Percentiles rank a stretch among this genome's conserved stretches.
Conservation (phyloP, 768 basidiomycete species). For the Kondoa malvinella region DNA sequence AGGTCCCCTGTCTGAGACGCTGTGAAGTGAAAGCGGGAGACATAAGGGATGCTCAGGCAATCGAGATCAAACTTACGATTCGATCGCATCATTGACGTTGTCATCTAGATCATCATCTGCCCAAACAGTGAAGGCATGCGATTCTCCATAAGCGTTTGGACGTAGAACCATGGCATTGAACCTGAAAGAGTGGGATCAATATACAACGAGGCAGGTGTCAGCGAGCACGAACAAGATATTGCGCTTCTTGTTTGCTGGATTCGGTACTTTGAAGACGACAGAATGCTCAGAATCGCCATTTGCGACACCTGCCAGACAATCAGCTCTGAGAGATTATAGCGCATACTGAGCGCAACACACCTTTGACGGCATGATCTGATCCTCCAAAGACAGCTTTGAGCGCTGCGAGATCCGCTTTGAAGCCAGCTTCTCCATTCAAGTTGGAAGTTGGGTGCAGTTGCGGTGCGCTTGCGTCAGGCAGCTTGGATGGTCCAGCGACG, state of each 20-base stretch:
- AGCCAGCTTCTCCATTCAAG: neutral
- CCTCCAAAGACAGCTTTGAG: neutral
- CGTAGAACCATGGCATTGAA: slow-evolving; percentile 1
- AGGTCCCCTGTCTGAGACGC: neutral
- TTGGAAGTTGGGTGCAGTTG: too few relatives aligned
- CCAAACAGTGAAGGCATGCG: slow-evolving; percentile 1
- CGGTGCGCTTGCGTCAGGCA: neutral
- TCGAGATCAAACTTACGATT: neutral
- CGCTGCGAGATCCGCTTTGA: neutral
- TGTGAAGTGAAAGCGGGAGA: neutral
- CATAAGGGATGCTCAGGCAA: neutral
- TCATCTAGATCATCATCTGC: neutral
- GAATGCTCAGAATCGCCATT: neutral
- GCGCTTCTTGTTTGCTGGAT: neutral
- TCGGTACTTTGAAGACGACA: neutral
- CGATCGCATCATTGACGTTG: neutral
- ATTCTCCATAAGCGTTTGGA: neutral
- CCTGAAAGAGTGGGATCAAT: too few relatives aligned
- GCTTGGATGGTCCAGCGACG: neutral
- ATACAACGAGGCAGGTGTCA: too few relatives aligned
- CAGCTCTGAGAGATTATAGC: neutral
- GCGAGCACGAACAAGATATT: neutral
- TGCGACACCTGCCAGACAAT: neutral
- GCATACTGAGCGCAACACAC: neutral
- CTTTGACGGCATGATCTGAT: neutral